Conservation (phyloP, 768 basidiomycete genomes). For the Suillus tomentosus region DNA sequence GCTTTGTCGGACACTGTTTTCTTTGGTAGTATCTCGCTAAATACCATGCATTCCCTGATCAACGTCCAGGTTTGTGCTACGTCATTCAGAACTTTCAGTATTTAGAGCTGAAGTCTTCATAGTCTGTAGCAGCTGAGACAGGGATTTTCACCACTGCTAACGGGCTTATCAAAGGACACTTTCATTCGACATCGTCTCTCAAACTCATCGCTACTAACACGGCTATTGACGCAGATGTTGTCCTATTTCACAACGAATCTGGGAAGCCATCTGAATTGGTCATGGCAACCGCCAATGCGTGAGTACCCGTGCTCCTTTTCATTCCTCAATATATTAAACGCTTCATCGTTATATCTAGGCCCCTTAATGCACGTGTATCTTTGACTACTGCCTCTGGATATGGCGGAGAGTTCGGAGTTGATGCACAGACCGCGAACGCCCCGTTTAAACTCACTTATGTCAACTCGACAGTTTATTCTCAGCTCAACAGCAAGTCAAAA, state of each 20-base stretch:
- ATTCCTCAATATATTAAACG: neutral
- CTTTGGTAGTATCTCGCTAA: constrained; percentile 30
- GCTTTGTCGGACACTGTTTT: constrained; percentile 30
- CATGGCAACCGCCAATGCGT: neutral
- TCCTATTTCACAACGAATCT: constrained; percentile 18
- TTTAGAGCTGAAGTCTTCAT: neutral
- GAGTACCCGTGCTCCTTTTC: neutral
- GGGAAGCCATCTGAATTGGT: neutral
- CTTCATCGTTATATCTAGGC: constrained; percentile 13
- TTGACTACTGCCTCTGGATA: constrained; percentile 7
- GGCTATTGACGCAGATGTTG: constrained; percentile 30
- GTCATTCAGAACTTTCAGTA: neutral
- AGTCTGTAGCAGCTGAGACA: constrained; percentile 35
- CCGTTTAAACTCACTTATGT: constrained; percentile 33
- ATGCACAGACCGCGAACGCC: constrained; percentile 36
- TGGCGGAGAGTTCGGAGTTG: constrained; percentile 36
- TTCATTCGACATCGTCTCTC: constrained; percentile 32
- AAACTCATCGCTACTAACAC: constrained; percentile 38
- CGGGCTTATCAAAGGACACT: constrained; percentile 38
- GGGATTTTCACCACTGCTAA: constrained; percentile 34
- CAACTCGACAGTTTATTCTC: constrained; percentile 36
- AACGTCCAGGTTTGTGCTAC: constrained; percentile 27
- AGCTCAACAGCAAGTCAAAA: constrained; percentile 29
- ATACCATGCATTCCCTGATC: constrained; percentile 30
- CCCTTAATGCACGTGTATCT: constrained; percentile 21